Base-by-base conservation (phyloP, 148 eudicot genomes). In the Vaccinium darrowii region DNA sequence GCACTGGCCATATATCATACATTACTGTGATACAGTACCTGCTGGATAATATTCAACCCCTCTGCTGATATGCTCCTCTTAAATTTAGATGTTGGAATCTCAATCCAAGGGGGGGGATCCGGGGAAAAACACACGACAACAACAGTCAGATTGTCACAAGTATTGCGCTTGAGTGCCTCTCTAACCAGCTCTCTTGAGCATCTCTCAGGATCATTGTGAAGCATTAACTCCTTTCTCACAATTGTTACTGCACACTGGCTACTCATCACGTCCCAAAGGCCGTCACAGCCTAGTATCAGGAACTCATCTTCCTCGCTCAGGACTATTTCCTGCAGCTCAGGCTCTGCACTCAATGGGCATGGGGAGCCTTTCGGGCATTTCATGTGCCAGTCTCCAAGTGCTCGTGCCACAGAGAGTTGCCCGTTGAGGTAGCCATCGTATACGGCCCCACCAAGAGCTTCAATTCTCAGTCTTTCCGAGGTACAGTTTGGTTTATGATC, bases 321-420 rank as follows among this genome's bases (percentile, higher is more conserved):
- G 33, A 88, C n/a, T 5, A 89, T 86, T 82, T 94, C 93, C 78
- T 91, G 92, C 80, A 95, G 82, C 86, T 95, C 98, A 8, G 98
- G 98, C 89, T 95, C 98, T 19, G 97, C 91, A 75, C 91, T 91
- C 39, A 95, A 82, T 10, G 97, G 97, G 82, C 91, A 91, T 12
- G 91, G 84, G 6, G 93, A 91, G 6, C 95, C 95, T 89, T 92
- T 91, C 0, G 92, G 85, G 69, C 94, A 94, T 85, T 93, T 95
- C 97, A 93, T 92, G 92, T 95, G 97, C 98, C 98, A 95, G 83
- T 95, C 98, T 50, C 98, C 98, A 8, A 95, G 91, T 49, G 98
- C 98, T 82, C 98, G 98, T 16, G 98, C 86, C 36, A 93, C 98
- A 8, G 94, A 92, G 76, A 95, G 81, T 76, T 93, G 97, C 27